Evolutionary conservation across 1,284 basidiomycete species (phyloP), one percentile per base, ranked within the genome.

Genomic region (Ganoderma multipileum): DNA sequence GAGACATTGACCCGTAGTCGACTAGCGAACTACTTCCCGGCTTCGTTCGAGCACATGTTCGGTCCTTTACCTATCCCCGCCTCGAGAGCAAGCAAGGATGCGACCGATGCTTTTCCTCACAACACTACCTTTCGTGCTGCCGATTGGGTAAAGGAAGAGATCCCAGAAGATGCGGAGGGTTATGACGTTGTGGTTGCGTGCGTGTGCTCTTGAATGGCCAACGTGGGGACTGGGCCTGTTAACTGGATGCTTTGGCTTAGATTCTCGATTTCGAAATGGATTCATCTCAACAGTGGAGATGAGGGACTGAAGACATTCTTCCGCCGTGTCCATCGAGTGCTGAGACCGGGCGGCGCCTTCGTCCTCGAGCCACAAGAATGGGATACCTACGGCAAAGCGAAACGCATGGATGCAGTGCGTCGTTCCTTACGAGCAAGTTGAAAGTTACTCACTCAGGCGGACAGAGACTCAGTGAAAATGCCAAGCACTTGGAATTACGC

Each of bases 181-280:
- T 95, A 94, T 74, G 88, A 94, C 73, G 84, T 94, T 42, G 86
- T 95, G 30, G 69, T 95, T 54, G 94, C 89, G 93, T 95, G 74
- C 71, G 91, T 81, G 41, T 44, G 47, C 9, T 57, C 36, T 18
- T 4, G 33, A 47, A 64, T 50, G 47, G 41, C 18, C 41, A 20
- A 42, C 41, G 5, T 23, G n/a, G 11, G 12, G 23, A 52, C 14
- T 28, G 12, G 23, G 6, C 14, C 4, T 26, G 62, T n/a, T 57
- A n/a, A 54, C 20, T 23, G 62, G 52, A 23, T 26, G 11, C 7
- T 30, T 38, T 33, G 33, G n/a, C 2, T 28, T 73, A 95, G 93
- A 1, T 89, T 95, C 70, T 95, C 94, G 0, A 81, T 95, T 57
- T 88, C 93, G 0, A 95, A 95, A 79, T 95, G 94, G 94, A 93